Conservation (phyloP, 306 rosid genomes). For the Fagus sylvatica region DNA sequence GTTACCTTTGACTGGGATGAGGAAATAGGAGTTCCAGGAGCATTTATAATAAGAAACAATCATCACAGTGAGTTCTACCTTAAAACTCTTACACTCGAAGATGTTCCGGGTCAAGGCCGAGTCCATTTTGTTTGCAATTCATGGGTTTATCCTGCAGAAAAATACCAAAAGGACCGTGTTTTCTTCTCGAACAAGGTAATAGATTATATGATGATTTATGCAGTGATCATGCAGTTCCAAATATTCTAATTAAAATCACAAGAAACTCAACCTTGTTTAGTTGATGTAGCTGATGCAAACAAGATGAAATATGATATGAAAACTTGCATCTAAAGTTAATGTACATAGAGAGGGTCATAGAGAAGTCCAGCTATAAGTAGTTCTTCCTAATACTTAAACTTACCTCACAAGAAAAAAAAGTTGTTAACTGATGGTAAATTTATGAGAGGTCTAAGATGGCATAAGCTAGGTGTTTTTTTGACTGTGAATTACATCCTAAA, state of each 20-base stretch:
- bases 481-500: not conserved
- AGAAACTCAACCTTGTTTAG: not conserved
- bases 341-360: no score
- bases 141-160: conserved; percentile 69
- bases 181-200: conserved; percentile 83
- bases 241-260: not conserved
- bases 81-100: conserved; percentile 56
- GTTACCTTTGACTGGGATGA: conserved; percentile 68
- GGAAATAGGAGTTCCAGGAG: conserved; percentile 65
- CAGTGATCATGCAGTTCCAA: not conserved
- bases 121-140: conserved; percentile 80
- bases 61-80: conserved; percentile 73
- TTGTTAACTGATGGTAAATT: no score
- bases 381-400: no score
- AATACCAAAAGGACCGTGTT: conserved; percentile 57
- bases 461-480: no score
- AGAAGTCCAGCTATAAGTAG: no score
- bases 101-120: conserved; percentile 63
- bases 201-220: not conserved
- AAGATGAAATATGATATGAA: no score
- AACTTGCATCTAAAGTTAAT: no score
- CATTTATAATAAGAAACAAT: conserved; percentile 59
- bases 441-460: no score
- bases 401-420: no score
- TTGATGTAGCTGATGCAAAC: no score